Evolutionary conservation across 106 monocot species (phyloP).

Genomic region (Dioscorea dumetorum): DNA sequence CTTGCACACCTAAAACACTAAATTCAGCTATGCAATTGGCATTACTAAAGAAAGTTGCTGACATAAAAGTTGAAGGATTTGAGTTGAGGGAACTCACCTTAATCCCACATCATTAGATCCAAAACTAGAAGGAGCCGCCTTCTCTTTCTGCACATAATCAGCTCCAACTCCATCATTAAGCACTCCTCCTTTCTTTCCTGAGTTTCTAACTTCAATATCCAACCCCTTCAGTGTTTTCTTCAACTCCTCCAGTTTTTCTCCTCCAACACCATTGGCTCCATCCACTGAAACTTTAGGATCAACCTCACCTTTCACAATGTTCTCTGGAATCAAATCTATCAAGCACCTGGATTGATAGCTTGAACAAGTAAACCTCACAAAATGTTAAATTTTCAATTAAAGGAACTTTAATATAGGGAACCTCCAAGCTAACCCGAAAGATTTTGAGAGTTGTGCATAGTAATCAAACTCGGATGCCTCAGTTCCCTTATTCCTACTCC

Average conservation of each 20-base stretch:
- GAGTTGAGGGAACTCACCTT: constrained; percentile 33
- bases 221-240: constrained; percentile 37
- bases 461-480: constrained; percentile 67
- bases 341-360: constrained; percentile 39
- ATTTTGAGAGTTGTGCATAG: constrained; percentile 64
- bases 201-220: constrained; percentile 60
- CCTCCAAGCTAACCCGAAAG: constrained; percentile 45
- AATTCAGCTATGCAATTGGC: constrained; percentile 15
- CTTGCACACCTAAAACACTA: constrained; percentile 85
- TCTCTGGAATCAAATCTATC: constrained; percentile 45
- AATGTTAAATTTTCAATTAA: no score
- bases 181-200: constrained; percentile 58
- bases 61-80: no score
- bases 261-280: constrained; percentile 96
- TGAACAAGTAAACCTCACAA: neutral
- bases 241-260: constrained; percentile 66
- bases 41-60: neutral
- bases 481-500: constrained; percentile 61
- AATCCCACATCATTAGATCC: constrained; percentile 48
- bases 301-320: neutral
- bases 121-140: constrained; percentile 63
- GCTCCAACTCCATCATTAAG: constrained; percentile 89
- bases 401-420: neutral
- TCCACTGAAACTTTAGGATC: constrained; percentile 55
- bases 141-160: constrained; percentile 95